A percentile compares a stretch with the other conserved stretches of the same genome.
Conservation (phyloP, 192 early-diverging fungal genomes). For the Gamsiella multidivaricata region DNA sequence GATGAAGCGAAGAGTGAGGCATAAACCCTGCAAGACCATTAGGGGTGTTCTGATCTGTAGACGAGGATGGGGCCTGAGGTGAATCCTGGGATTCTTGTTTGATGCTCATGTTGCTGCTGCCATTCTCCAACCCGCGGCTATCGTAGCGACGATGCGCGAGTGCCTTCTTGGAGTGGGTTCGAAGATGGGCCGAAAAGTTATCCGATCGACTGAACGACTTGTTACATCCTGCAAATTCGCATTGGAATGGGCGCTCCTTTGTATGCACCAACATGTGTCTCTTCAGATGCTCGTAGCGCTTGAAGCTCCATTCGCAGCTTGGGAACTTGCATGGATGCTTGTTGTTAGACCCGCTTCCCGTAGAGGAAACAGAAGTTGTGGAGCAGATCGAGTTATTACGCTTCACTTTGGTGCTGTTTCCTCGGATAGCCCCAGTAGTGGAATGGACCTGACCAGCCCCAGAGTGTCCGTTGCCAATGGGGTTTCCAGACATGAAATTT, state of each 20-base stretch:
- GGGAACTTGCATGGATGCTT: conserved; percentile 61
- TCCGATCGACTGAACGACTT: conserved; percentile 84
- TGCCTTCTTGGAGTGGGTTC: conserved; percentile 78
- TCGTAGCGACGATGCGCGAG: conserved; percentile 49
- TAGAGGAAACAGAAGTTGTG: conserved; percentile 53
- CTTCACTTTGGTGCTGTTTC: conserved; percentile 46
- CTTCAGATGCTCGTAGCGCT: conserved; percentile 84
- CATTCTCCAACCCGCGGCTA: conserved; percentile 12
- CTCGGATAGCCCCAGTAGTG: conserved; percentile 35
- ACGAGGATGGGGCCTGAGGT: background rate
- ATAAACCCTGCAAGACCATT: conserved; percentile 36
- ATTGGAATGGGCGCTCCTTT: conserved; percentile 77
- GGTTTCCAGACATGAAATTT: conserved; percentile 19
- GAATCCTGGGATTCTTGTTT: conserved; percentile 48
- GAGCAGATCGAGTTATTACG: conserved; percentile 59
- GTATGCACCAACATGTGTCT: conserved; percentile 84
- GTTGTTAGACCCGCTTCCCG: conserved; percentile 54
- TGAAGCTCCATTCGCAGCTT: conserved; percentile 74
- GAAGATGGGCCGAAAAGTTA: conserved; percentile 80
- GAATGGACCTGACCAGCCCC: conserved; percentile 4
- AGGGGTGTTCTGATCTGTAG: conserved; percentile 1
- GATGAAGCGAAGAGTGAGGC: conserved; percentile 35
- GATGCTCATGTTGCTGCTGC: background rate
- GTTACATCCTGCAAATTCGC: conserved; percentile 76
- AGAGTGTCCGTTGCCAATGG: conserved; percentile 9